Conservation (phyloP, 139 green algal genomes). For the Chlorella sp. region DNA sequence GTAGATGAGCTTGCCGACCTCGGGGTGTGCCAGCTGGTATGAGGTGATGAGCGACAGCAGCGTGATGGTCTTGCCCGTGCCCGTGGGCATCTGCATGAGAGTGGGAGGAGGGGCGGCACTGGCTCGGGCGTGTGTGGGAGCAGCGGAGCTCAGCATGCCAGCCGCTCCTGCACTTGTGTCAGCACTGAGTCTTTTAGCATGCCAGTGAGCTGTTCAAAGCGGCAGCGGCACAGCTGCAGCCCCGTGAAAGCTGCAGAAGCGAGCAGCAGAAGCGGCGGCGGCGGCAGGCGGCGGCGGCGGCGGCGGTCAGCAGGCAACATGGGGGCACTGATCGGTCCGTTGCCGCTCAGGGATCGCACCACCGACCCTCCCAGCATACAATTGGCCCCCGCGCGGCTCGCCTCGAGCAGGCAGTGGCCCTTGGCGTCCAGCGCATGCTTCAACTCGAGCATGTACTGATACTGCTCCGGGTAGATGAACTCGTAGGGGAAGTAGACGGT, state of each 20-base stretch:
- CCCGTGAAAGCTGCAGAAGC: too few species aligned
- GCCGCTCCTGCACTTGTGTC: too few species aligned
- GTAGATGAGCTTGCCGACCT: slow-evolving; percentile 98
- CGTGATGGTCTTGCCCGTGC: slow-evolving; percentile 99
- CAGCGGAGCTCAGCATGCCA: too few species aligned
- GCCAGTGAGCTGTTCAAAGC: too few species aligned
- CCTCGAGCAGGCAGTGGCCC: slow-evolving; percentile 97
- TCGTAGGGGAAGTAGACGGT: slow-evolving; percentile 98
- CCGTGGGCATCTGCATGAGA: slow-evolving; percentile 96
- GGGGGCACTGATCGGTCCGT: too few species aligned
- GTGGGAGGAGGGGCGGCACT: too few species aligned
- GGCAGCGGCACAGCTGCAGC: too few species aligned
- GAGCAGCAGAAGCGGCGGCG: too few species aligned
- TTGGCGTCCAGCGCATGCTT: slow-evolving; percentile 96
- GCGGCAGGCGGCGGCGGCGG: neutral
- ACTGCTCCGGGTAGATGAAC: slow-evolving; percentile 97
- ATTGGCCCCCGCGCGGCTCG: slow-evolving; percentile 30
- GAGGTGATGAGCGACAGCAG: slow-evolving; percentile 97
- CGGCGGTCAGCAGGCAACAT: neutral
- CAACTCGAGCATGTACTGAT: slow-evolving; percentile 98
- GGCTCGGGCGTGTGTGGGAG: too few species aligned
- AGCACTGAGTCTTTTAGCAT: too few species aligned
- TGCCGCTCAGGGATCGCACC: neutral
- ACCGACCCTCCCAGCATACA: neutral
- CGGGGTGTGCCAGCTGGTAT: slow-evolving; percentile 97